These are phyloP conservation scores for Amanita fuliginea DNA, from an alignment of 768 basidiomycete genomes.

Conservation along the genomic window DNA sequence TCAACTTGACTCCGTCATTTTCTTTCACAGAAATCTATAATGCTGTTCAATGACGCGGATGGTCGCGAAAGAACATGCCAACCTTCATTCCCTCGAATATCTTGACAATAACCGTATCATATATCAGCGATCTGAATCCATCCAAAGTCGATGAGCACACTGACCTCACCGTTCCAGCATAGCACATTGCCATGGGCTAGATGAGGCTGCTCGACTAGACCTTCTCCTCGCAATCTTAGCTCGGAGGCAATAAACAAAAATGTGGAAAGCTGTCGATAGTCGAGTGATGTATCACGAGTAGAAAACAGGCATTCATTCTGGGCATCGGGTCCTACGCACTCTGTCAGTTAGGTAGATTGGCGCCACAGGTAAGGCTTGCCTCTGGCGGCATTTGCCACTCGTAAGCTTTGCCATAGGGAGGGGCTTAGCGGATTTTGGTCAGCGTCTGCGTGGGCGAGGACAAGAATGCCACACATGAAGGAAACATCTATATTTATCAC, in stretches of 20 bases:
- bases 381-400: conserved; percentile 41
- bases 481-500: background rate
- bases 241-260: conserved; percentile 58
- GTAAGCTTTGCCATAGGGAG: conserved; percentile 22
- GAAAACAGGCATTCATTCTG: conserved; percentile 19
- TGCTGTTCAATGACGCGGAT: background rate
- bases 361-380: conserved; percentile 27
- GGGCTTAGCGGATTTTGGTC: conserved; percentile 7
- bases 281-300: background rate
- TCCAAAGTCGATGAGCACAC: background rate
- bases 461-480: conserved; percentile 64
- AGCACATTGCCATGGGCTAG: conserved; percentile 42
- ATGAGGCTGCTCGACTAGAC: conserved; percentile 62
- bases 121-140: background rate
- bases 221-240: conserved; percentile 55
- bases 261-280: background rate
- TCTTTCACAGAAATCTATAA: conserved; percentile 44
- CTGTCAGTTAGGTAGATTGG: background rate
- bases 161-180: conserved; percentile 84
- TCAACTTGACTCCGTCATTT: conserved; percentile 61
- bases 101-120: conserved; percentile 12
- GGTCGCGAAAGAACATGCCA: conserved; percentile 9
- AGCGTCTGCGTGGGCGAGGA: conserved; percentile 24
- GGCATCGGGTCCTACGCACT: conserved; percentile 51
- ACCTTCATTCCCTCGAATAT: conserved; percentile 79